phyloP scores from a whole-genome alignment of 2,329 filamentous ascomycete genomes.

The Alternaria dauci region DNA sequence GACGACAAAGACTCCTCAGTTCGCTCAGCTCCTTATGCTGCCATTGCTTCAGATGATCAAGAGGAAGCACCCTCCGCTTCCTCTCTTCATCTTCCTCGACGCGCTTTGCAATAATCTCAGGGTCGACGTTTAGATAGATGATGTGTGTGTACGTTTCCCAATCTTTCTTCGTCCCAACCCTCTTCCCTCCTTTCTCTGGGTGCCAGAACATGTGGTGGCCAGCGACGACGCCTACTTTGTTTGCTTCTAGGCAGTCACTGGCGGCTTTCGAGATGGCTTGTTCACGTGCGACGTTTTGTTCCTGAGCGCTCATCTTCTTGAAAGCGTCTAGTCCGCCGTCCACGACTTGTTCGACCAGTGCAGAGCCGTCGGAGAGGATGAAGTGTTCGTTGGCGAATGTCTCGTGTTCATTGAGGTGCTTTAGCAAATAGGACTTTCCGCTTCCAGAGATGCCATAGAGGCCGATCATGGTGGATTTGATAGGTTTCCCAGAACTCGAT shows the following conservation, averaged over 20 bases:
- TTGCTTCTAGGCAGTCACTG: constrained; percentile 45
- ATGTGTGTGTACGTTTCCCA: constrained; percentile 63
- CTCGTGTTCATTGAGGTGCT: constrained; percentile 52
- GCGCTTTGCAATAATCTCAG: constrained; percentile 48
- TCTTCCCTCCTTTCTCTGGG: constrained; percentile 40
- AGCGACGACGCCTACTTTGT: constrained; percentile 58
- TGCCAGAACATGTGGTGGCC: constrained; percentile 67
- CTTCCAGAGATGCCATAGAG: constrained; percentile 64
- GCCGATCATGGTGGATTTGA: constrained; percentile 58
- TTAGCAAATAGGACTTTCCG: constrained; percentile 61
- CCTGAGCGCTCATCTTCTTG: constrained; percentile 28
- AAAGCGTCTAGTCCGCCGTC: constrained; percentile 62
- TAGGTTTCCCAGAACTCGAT: not conserved
- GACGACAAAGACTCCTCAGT: not conserved
- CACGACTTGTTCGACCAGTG: constrained; percentile 55
- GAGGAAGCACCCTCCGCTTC: not conserved
- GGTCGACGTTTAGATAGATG: constrained; percentile 61
- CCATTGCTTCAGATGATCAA: constrained; percentile 3
- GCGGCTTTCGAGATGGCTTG: constrained; percentile 58
- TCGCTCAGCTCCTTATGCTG: constrained; percentile 1
- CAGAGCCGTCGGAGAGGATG: constrained; percentile 63
- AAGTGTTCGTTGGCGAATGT: constrained; percentile 42
- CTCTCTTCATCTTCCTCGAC: constrained; percentile 51
- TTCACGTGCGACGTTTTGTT: not conserved
- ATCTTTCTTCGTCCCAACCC: constrained; percentile 57